Evolutionary conservation across 2,329 filamentous ascomycete species (phyloP).

Genomic region (Xylariaceae sp.): DNA sequence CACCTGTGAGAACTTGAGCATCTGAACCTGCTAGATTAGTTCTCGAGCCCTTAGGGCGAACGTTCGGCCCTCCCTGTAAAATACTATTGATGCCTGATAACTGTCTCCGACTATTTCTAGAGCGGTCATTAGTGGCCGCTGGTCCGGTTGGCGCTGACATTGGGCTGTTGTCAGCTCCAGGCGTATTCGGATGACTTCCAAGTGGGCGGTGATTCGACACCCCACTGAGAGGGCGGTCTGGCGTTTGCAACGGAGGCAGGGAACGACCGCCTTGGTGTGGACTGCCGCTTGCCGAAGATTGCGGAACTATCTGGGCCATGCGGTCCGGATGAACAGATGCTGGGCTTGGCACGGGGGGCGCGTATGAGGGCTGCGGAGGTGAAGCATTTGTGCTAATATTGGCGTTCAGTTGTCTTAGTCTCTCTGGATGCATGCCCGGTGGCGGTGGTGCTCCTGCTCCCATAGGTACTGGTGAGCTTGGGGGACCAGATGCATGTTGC

Average conservation of each 20-base stretch:
- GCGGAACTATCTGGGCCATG: slow-evolving; percentile 45
- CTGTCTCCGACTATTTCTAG: slow-evolving; percentile 54
- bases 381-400: slow-evolving; percentile 24
- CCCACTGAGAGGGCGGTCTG: slow-evolving; percentile 41
- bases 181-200: slow-evolving; percentile 26
- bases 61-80: slow-evolving; percentile 52
- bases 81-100: slow-evolving; percentile 65
- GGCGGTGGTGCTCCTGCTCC: slow-evolving; percentile 28
- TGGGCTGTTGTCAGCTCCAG: slow-evolving; percentile 36
- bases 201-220: slow-evolving; percentile 36
- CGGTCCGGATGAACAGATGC: slow-evolving; percentile 50
- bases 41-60: slow-evolving; percentile 46
- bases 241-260: slow-evolving; percentile 41
- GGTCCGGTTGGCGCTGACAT: slow-evolving; percentile 44
- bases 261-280: slow-evolving; percentile 36
- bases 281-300: slow-evolving; percentile 31
- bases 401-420: slow-evolving; percentile 38
- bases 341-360: slow-evolving; percentile 31
- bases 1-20: slow-evolving; percentile 61
- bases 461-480: slow-evolving; percentile 35
- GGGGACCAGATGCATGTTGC: slow-evolving; percentile 31
- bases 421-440: slow-evolving; percentile 41
- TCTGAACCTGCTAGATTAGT: slow-evolving; percentile 59
- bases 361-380: slow-evolving; percentile 33
- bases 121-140: slow-evolving; percentile 41